A percentile compares a stretch with the other conserved stretches of the same genome.
Conservation (phyloP, 2,329 filamentous ascomycete species). For the Cyphellophora attinorum region DNA sequence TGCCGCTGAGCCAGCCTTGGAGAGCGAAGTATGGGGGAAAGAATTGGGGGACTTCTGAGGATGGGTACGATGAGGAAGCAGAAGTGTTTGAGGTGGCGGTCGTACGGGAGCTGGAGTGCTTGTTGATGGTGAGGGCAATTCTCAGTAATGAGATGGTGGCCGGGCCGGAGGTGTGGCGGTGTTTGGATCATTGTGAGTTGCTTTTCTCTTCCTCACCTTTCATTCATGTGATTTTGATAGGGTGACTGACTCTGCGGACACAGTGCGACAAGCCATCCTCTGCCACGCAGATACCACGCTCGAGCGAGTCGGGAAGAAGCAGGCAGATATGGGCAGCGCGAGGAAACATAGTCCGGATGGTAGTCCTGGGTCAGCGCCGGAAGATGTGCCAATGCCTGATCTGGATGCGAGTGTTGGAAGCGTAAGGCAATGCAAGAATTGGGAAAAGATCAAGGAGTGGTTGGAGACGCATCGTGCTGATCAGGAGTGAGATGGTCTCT, state of each 20-base stretch:
- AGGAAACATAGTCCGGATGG: neutral
- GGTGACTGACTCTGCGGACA: neutral
- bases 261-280: slow-evolving; percentile 11
- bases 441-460: slow-evolving; percentile 6
- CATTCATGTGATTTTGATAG: neutral
- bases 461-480: slow-evolving; percentile 4
- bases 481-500: no score
- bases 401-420: no score
- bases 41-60: neutral
- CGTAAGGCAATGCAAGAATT: slow-evolving; percentile 5
- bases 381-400: no score
- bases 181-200: slow-evolving; percentile 7
- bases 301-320: slow-evolving; percentile 5
- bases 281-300: slow-evolving; percentile 13
- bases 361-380: no score
- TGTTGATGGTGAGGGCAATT: slow-evolving; percentile 4
- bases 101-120: slow-evolving; percentile 7
- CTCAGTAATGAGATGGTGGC: neutral
- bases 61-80: slow-evolving; percentile 2
- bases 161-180: neutral
- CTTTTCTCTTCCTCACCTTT: neutral
- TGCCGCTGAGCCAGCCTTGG: slow-evolving; percentile 3
- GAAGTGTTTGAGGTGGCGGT: slow-evolving; percentile 10
- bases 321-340: neutral
- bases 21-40: no score